A percentile compares a stretch with the other conserved stretches of the same genome.
phyloP scores from a whole-genome alignment of 2,329 filamentous ascomycete genomes.

The Penicillium nordicum region DNA sequence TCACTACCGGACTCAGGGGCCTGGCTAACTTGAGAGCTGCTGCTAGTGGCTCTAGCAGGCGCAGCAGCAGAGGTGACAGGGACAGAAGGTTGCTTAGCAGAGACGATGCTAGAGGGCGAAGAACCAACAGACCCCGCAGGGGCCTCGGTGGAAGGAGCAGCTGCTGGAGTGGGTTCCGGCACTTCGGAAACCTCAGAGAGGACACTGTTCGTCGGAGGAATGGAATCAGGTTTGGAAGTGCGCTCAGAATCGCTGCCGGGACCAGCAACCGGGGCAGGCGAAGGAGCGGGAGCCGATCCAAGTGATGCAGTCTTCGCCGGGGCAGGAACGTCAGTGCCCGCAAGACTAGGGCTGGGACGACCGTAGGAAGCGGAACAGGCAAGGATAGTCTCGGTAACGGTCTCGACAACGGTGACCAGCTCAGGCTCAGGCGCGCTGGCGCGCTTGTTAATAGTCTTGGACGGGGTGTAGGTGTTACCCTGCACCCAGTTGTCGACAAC shows the following conservation, averaged over 20 bases:
- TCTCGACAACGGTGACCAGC: conserved; percentile 23
- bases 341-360: not conserved
- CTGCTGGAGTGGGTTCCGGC: conserved; percentile 4
- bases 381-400: conserved; percentile 27
- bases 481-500: conserved; percentile 73
- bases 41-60: conserved; percentile 6
- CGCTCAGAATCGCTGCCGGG: conserved; percentile 3
- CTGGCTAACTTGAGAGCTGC: conserved; percentile 6
- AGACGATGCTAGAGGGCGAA: not conserved
- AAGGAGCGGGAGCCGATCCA: conserved; percentile 3
- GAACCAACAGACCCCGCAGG: conserved; percentile 1
- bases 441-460: conserved; percentile 26
- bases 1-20: conserved; percentile 9
- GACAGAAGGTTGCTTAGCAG: not conserved
- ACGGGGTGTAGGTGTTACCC: conserved; percentile 65
- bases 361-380: conserved; percentile 19
- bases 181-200: conserved; percentile 7
- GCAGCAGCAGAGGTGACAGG: conserved; percentile 10
- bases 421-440: conserved; percentile 20
- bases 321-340: conserved; percentile 5
- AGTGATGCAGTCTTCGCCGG: not conserved
- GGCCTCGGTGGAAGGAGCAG: conserved; percentile 8
- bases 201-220: conserved; percentile 13
- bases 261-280: not conserved
- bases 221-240: not conserved